phyloP scores from a whole-genome alignment of 805 yeast genomes.

The Candida nitratophila region DNA sequence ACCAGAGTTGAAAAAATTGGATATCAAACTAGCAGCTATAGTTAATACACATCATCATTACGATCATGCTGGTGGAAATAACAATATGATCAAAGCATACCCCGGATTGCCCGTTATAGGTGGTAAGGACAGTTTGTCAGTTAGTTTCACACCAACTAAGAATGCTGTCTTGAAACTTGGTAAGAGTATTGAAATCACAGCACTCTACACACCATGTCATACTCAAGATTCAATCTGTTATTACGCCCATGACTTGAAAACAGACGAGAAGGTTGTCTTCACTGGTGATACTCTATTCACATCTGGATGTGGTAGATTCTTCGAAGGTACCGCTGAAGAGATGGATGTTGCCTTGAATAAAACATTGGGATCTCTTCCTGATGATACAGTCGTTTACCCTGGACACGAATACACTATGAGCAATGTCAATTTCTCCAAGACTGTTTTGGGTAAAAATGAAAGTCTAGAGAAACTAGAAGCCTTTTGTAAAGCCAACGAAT shows the following conservation, averaged over 20 bases:
- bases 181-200: slow-evolving; percentile 54
- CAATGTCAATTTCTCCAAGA: slow-evolving; percentile 71
- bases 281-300: slow-evolving; percentile 94
- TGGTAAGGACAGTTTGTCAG: slow-evolving; percentile 74
- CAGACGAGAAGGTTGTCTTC: slow-evolving; percentile 69
- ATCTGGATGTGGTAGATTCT: slow-evolving; percentile 95
- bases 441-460: slow-evolving; percentile 42
- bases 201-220: slow-evolving; percentile 95
- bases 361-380: slow-evolving; percentile 54
- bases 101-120: slow-evolving; percentile 65
- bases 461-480: slow-evolving; percentile 49
- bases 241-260: slow-evolving; percentile 54
- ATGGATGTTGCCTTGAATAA: slow-evolving; percentile 68
- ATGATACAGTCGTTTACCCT: slow-evolving; percentile 71
- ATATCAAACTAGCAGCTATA: slow-evolving; percentile 57
- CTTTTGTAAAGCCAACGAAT: slow-evolving; percentile 48
- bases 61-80: slow-evolving; percentile 91
- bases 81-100: slow-evolving; percentile 24
- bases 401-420: slow-evolving; percentile 94
- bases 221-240: slow-evolving; percentile 95
- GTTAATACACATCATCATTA: slow-evolving; percentile 96
- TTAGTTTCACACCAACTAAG: slow-evolving; percentile 64
- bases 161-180: slow-evolving; percentile 60
- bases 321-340: slow-evolving; percentile 80
- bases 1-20: slow-evolving; percentile 33